These are phyloP conservation scores for Colletotrichum neosansevieriae DNA, from an alignment of 2,329 filamentous ascomycete genomes.

Conservation along the genomic window DNA sequence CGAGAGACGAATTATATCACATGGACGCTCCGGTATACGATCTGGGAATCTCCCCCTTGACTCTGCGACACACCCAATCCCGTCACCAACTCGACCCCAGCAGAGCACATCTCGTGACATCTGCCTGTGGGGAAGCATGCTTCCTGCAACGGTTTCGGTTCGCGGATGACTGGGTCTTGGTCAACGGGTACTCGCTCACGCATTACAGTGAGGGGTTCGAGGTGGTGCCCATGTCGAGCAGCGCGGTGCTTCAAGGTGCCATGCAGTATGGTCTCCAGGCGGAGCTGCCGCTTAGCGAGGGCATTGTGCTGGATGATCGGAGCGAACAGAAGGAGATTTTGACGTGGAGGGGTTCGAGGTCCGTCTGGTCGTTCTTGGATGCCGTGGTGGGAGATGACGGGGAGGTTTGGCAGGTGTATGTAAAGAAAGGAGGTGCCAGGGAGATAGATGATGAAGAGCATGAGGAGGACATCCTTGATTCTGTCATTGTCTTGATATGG, in stretches of 20 bases:
- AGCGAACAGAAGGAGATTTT: slow-evolving; percentile 48
- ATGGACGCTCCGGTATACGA: slow-evolving; percentile 51
- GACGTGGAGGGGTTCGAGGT: slow-evolving; percentile 51
- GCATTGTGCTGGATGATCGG: slow-evolving; percentile 49
- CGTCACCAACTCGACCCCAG: slow-evolving; percentile 55
- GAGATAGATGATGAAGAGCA: slow-evolving; percentile 36
- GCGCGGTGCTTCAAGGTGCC: slow-evolving; percentile 20
- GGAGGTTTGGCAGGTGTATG: slow-evolving; percentile 61
- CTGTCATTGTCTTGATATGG: slow-evolving; percentile 57
- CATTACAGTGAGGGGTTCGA: slow-evolving; percentile 55
- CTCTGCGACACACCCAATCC: slow-evolving; percentile 54
- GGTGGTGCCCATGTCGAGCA: slow-evolving; percentile 31
- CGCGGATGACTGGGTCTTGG: slow-evolving; percentile 59
- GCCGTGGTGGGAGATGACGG: slow-evolving; percentile 50
- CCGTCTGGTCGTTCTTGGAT: slow-evolving; percentile 58
- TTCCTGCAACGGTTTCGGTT: slow-evolving; percentile 62
- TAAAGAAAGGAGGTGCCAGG: slow-evolving; percentile 46
- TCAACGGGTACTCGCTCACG: slow-evolving; percentile 60
- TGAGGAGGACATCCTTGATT: slow-evolving; percentile 48
- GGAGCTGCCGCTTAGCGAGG: slow-evolving; percentile 43
- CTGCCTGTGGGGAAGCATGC: slow-evolving; percentile 58
- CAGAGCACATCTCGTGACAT: slow-evolving; percentile 56
- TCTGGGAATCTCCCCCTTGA: slow-evolving; percentile 54
- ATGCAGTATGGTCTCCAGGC: slow-evolving; percentile 34
- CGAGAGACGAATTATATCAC: slow-evolving; percentile 49